These are phyloP conservation scores for Chlorella ohadii DNA, from an alignment of 139 green algal species.

Conservation along the genomic window DNA sequence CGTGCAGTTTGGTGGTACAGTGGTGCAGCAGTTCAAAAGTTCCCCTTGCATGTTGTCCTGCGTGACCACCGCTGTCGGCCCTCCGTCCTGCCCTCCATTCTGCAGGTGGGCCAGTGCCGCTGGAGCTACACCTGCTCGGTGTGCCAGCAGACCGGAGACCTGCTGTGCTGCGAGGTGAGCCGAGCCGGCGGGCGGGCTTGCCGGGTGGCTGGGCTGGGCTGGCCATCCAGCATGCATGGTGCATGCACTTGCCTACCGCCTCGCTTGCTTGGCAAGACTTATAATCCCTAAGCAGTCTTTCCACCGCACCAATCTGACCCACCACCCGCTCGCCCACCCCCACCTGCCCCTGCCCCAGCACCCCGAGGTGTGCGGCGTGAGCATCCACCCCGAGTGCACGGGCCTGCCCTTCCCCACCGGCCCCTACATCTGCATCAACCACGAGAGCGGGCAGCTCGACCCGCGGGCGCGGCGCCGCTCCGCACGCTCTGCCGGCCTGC, in stretches of 20 bases:
- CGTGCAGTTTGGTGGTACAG: too few species aligned
- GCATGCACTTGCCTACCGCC: too few species aligned
- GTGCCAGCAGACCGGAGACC: conserved; percentile 50
- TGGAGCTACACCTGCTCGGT: conserved; percentile 54
- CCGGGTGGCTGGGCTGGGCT: not conserved
- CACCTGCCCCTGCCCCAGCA: conserved; percentile 21
- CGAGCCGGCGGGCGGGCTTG: not conserved
- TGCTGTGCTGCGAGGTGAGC: conserved; percentile 58
- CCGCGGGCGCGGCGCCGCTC: conserved; percentile 22
- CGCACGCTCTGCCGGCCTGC: not conserved
- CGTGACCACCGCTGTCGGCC: too few species aligned
- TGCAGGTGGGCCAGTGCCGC: conserved; percentile 31
- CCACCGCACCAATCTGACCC: too few species aligned
- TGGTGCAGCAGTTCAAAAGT: too few species aligned
- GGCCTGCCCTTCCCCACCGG: conserved; percentile 31
- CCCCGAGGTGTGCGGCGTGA: conserved; percentile 41
- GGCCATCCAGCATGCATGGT: too few species aligned
- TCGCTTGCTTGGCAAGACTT: too few species aligned
- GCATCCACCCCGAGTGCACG: conserved; percentile 46
- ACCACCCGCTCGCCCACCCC: not conserved
- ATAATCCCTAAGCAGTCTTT: too few species aligned
- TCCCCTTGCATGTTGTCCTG: too few species aligned
- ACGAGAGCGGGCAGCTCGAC: conserved; percentile 47
- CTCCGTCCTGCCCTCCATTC: too few species aligned
- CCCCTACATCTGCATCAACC: conserved; percentile 48